Evolutionary conservation across 176 grass and related monocot genomes (phyloP), one percentile per base, ranked within the genome.

Genomic region (Juncus inflexus): DNA sequence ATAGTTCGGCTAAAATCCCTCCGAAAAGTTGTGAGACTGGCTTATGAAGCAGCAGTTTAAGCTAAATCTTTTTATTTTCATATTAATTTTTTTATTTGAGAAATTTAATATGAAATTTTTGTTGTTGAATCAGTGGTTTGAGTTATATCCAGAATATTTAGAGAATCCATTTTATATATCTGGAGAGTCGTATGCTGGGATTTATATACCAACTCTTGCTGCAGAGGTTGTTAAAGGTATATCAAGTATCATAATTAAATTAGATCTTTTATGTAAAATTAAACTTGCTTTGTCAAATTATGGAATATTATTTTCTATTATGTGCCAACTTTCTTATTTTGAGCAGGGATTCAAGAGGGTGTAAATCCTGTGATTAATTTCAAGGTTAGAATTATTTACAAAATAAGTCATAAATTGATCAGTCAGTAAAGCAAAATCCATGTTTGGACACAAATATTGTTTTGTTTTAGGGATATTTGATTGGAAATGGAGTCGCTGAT

Each of bases 151-250:
- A 0, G 77, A 91, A 73, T 86, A 91, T 61, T 78, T 80, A 64
- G 66, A 61, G 0, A 96, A 96, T 47, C 70, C 82, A 0, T 96
- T 96, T 47, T 96, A 96, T 76, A 83, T 96, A 40, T 69, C 92
- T 1, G 92, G 92, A 16, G 87, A 96, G 56, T 96, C 92, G 28
- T 96, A 86, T 67, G 87, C 79, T 73, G 92, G 92, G 16, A 37
- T 88, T 36, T 96, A 91, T 55, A 86, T 96, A 57, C 92, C 92
- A 37, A 96, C 79, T 36, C 68, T 91, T 67, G 60, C 77, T 19
- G 84, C 78, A 47, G 82, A 88, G 80, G 81, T 96, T 76, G 74
- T 80, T 6, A 80, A 79, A 96, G 92, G 87, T 96, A 60, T 64
- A 52, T n/a, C 12, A 4, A 39, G 2, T 36, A 12, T 3, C 12